Evolutionary conservation across 2,329 filamentous ascomycete genomes (phyloP).

Genomic region (Magnaporthiopsis rhizophila): DNA sequence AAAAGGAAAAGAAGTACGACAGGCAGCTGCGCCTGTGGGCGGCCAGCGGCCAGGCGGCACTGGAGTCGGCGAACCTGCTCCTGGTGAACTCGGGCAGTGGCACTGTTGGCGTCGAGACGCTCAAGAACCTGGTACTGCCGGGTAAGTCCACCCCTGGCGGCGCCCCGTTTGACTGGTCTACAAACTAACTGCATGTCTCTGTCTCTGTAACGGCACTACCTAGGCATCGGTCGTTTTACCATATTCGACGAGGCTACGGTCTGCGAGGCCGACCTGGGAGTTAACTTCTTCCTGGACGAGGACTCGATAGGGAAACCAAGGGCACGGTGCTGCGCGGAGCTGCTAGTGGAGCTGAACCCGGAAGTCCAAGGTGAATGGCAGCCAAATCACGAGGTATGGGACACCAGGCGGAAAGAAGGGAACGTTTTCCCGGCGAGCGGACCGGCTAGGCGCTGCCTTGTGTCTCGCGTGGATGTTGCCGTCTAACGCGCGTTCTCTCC

Average conservation of each 20-base stretch:
- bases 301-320: slow-evolving; percentile 66
- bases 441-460: too few species aligned
- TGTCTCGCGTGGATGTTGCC: too few species aligned
- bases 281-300: slow-evolving; percentile 95
- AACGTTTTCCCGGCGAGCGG: too few species aligned
- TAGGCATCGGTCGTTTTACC: slow-evolving; percentile 81
- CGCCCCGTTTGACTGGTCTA: slow-evolving; percentile 11
- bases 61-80: slow-evolving; percentile 87
- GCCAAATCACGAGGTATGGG: slow-evolving; percentile 37
- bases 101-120: slow-evolving; percentile 77
- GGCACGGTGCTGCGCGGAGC: slow-evolving; percentile 67
- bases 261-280: slow-evolving; percentile 74
- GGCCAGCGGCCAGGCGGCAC: slow-evolving; percentile 77
- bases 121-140: slow-evolving; percentile 96
- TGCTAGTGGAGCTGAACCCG: slow-evolving; percentile 83
- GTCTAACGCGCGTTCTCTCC: too few species aligned
- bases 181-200: slow-evolving; percentile 7
- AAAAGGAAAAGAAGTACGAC: slow-evolving; percentile 76
- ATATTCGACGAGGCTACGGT: slow-evolving; percentile 78
- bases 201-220: background rate
- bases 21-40: slow-evolving; percentile 94
- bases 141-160: slow-evolving; percentile 36
- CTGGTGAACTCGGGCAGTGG: slow-evolving; percentile 83
- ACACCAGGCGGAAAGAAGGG: slow-evolving; percentile 9
- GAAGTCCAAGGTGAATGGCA: slow-evolving; percentile 76